phyloP scores from a whole-genome alignment of 139 green algal species.

The Tetraselmis chui region DNA sequence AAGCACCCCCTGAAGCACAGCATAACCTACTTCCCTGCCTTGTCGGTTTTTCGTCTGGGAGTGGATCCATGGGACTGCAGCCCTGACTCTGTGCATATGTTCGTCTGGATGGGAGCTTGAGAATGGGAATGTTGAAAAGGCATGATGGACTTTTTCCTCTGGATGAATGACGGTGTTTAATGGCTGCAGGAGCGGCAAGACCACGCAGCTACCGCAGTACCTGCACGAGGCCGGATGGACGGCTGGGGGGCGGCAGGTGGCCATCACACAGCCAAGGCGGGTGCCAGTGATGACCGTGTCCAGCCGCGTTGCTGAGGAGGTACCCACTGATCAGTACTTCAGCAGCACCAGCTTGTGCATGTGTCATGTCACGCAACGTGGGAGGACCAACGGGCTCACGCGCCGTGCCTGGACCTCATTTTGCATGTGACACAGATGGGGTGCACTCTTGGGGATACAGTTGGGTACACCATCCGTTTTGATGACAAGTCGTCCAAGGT shows the following conservation, averaged over 20 bases:
- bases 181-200: constrained; percentile 59
- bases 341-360: neutral
- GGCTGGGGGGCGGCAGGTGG: neutral
- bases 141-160: too few relatives aligned
- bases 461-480: constrained; percentile 79
- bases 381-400: constrained; percentile 31
- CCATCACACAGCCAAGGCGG: constrained; percentile 11
- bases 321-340: too few relatives aligned
- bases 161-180: too few relatives aligned
- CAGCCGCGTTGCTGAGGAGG: constrained; percentile 11
- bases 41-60: too few relatives aligned
- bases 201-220: constrained; percentile 64
- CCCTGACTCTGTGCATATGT: too few relatives aligned
- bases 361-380: constrained; percentile 10
- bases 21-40: too few relatives aligned
- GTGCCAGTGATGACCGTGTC: constrained; percentile 9
- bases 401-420: constrained; percentile 22
- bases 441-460: neutral
- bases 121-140: too few relatives aligned
- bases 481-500: constrained; percentile 52
- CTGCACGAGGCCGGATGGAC: constrained; percentile 38
- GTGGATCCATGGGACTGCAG: too few relatives aligned
- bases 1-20: too few relatives aligned
- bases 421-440: neutral
- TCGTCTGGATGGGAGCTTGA: too few relatives aligned